phyloP scores from a whole-genome alignment of 768 basidiomycete genomes.

The Hygrocybe coccinea region DNA sequence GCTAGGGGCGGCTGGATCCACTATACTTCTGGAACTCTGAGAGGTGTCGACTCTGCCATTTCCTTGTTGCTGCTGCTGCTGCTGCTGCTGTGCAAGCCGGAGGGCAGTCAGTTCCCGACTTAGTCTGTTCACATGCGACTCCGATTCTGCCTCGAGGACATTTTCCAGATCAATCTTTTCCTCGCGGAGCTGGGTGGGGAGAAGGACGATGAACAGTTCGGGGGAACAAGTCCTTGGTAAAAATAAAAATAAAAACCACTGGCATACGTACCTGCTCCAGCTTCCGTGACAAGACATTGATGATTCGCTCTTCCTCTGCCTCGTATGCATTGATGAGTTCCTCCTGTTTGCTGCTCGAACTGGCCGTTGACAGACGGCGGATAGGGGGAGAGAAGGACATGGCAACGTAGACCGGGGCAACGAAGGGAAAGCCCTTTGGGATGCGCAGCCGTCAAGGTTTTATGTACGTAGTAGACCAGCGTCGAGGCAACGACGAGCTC shows the following conservation, averaged over 20 bases:
- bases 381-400: constrained; percentile 55
- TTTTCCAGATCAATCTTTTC: constrained; percentile 85
- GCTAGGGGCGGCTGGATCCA: constrained; percentile 35
- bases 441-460: not conserved
- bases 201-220: not conserved
- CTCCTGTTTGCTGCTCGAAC: constrained; percentile 57
- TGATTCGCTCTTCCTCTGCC: constrained; percentile 85
- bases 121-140: constrained; percentile 75
- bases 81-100: constrained; percentile 54
- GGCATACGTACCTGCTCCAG: constrained; percentile 72
- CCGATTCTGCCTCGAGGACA: constrained; percentile 77
- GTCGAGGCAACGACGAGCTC: not conserved
- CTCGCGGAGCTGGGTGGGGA: constrained; percentile 55
- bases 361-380: constrained; percentile 51
- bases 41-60: constrained; percentile 28
- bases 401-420: not conserved
- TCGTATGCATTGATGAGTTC: constrained; percentile 85
- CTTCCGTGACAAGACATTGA: constrained; percentile 77
- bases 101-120: constrained; percentile 65
- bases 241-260: too few species aligned
- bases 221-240: not conserved
- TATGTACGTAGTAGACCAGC: not conserved
- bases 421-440: not conserved
- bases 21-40: constrained; percentile 25
- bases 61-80: constrained; percentile 31